A percentile compares a stretch with the other conserved stretches of the same genome.
Evolutionary conservation across 306 rosid species (phyloP).

Genomic region (Abrus pulchellus): DNA sequence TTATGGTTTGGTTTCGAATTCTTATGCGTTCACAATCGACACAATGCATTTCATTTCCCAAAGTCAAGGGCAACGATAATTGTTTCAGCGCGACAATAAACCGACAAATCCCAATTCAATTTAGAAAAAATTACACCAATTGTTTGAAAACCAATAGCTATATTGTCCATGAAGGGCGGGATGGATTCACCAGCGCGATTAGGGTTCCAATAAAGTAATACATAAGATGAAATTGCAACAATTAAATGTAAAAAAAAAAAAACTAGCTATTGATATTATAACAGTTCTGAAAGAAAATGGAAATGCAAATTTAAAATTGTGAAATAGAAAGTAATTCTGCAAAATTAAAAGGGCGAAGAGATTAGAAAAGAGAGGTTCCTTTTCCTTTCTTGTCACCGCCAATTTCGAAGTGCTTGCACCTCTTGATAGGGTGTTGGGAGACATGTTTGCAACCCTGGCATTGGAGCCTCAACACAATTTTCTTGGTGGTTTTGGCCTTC

Average conservation of each 20-base stretch:
- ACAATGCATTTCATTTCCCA: not conserved
- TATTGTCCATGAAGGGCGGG: not conserved
- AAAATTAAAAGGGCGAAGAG: not conserved
- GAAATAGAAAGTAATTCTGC: conserved; percentile 4
- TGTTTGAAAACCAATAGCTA: not conserved
- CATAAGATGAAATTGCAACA: not conserved
- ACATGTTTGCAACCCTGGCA: conserved; percentile 67
- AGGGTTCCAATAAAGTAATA: not conserved
- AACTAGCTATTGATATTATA: conserved; percentile 37
- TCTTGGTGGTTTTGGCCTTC: conserved; percentile 66
- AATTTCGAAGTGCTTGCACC: conserved; percentile 66
- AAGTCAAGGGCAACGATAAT: not conserved
- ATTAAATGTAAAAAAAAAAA: not conserved
- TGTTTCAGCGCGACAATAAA: not conserved
- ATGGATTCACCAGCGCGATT: not conserved
- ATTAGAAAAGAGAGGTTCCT: conserved; percentile 62
- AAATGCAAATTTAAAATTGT: not conserved
- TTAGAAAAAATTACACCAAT: not conserved
- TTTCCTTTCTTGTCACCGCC: conserved; percentile 69
- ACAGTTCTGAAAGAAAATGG: conserved; percentile 14
- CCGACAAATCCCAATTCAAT: not conserved
- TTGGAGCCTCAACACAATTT: conserved; percentile 62
- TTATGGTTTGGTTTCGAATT: not conserved
- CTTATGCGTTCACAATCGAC: not conserved
- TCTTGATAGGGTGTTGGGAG: conserved; percentile 61